Evolutionary conservation across 1,284 basidiomycete species (phyloP).

Genomic region (Sphaerobolus stellatus): DNA sequence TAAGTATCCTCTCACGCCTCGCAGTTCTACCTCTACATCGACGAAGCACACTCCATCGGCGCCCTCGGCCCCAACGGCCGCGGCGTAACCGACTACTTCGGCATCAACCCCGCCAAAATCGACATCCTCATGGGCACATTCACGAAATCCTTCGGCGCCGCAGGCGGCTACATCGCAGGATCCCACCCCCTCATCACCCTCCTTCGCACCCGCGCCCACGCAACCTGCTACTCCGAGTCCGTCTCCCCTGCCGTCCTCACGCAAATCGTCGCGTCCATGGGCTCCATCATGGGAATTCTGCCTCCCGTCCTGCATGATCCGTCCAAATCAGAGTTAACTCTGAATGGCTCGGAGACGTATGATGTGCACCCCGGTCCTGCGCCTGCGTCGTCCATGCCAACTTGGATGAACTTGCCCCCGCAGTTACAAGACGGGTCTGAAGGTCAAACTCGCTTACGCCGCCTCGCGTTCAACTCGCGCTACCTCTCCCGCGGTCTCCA

Average conservation of each 20-base stretch:
- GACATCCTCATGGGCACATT: constrained; percentile 99
- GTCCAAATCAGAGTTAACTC: too few species aligned
- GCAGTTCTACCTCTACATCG: constrained; percentile 94
- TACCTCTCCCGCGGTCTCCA: constrained; percentile 87
- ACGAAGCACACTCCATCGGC: constrained; percentile 98
- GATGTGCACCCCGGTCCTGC: constrained; percentile 65
- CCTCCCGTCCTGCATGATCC: constrained; percentile 38
- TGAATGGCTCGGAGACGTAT: constrained; percentile 32
- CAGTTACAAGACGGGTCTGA: constrained; percentile 77
- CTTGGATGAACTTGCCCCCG: constrained; percentile 74
- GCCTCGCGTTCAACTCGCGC: constrained; percentile 93
- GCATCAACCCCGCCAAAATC: constrained; percentile 75
- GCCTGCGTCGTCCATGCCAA: constrained; percentile 57
- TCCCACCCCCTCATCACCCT: constrained; percentile 78
- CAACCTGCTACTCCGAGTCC: constrained; percentile 86
- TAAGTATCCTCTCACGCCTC: constrained; percentile 6
- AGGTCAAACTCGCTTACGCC: constrained; percentile 77
- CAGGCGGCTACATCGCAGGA: constrained; percentile 94
- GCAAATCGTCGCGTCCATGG: constrained; percentile 92
- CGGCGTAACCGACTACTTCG: constrained; percentile 95
- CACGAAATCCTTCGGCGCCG: constrained; percentile 97
- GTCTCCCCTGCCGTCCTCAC: constrained; percentile 90
- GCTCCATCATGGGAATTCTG: constrained; percentile 91
- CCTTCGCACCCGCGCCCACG: constrained; percentile 81
- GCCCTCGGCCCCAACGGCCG: constrained; percentile 93